Evolutionary conservation across 225 moss, liverwort and hornwort species (phyloP), one percentile per base, ranked within the genome.

Genomic region (Marchantia polymorpha): DNA sequence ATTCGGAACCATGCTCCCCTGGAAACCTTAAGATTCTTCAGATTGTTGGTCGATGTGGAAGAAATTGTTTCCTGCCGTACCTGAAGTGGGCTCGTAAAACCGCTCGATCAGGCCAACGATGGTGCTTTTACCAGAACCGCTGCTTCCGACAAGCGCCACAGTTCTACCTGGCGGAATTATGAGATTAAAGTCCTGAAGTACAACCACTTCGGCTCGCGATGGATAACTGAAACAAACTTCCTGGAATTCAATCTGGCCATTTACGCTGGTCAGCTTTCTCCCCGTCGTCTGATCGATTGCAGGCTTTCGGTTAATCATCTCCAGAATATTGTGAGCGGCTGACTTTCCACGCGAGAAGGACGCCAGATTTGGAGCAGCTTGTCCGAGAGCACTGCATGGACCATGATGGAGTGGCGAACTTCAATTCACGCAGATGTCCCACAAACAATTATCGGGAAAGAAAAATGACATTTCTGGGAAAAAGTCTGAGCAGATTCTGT

Each of bases 71-170:
- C 73, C 8, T 16, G 70, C 27, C 60, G 50, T 54, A 89, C 88
- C 88, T 84, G 88, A 83, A 16, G 80, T 79, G 75, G 88, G 88
- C 70, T 89, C 88, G 64, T 89, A 89, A 63, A 89, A 89, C 47
- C 88, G 76, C 81, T 89, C 88, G 46, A 89, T 80, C 19, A 89
- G 82, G 47, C 85, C 83, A 17, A 89, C 56, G 52, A 89, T 85
- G 19, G 88, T 86, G 75, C 88, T 89, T 66, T 89, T 89, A 23
- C 88, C 88, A 48, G 88, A 89, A 65, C 88, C 88, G 53, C 85
- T 83, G 48, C 84, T 82, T 73, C 88, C 88, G 14, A 89, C 88
- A 15, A 89, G 85, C 31, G 88, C 88, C 23, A 86, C 82, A 51
- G 85, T 86, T 74, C 83, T 86, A 29, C 88, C 88, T 16, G 88